Percentiles rank a stretch among this genome's conserved stretches.
Conservation (phyloP, 768 basidiomycete genomes). For the Suillus hirtellus region DNA sequence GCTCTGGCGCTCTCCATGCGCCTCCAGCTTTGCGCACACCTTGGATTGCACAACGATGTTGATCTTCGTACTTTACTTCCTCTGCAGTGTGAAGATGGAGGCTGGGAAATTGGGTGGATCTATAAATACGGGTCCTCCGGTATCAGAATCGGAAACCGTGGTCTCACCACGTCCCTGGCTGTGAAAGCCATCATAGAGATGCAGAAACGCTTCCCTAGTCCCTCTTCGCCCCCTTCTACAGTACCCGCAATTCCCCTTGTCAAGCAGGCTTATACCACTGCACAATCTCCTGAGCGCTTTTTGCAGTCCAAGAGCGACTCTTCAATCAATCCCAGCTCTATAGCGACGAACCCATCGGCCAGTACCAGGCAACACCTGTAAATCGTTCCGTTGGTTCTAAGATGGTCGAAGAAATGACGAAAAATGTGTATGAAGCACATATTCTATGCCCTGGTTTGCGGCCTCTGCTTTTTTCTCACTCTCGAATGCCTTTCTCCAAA, state of each 20-base stretch:
- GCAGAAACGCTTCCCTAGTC: not conserved
- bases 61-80: conserved; percentile 47
- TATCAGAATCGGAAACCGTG: conserved; percentile 53
- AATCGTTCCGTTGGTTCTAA: not conserved
- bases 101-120: conserved; percentile 56
- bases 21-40: conserved; percentile 43
- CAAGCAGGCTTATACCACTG: not conserved
- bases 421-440: not conserved
- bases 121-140: conserved; percentile 54
- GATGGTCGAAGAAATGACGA: not conserved
- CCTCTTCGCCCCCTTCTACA: not conserved
- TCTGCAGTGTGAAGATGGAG: conserved; percentile 55
- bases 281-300: not conserved
- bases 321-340: not conserved
- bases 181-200: conserved; percentile 44
- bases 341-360: not conserved
- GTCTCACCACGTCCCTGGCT: conserved; percentile 54
- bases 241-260: not conserved
- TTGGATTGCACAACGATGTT: conserved; percentile 42
- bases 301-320: conserved; percentile 7
- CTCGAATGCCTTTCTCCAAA: not conserved
- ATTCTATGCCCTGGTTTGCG: not conserved
- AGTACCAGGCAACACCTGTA: not conserved
- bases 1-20: conserved; percentile 60
- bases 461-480: not conserved